phyloP scores from a whole-genome alignment of 768 basidiomycete genomes.

The Leccinum broughii region DNA sequence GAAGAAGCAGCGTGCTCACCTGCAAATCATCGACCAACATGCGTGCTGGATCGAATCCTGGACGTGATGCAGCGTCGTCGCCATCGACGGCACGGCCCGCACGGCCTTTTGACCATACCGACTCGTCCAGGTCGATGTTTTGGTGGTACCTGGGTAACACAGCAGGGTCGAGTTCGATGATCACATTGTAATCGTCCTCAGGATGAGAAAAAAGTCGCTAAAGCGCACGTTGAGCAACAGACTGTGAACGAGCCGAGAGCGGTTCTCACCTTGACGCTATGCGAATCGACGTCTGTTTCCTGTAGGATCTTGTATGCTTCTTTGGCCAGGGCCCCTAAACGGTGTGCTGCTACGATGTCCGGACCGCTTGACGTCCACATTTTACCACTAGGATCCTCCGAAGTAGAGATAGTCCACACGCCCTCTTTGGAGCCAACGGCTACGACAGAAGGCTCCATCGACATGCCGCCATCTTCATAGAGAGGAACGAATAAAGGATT shows the following conservation, averaged over 20 bases:
- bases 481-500: conserved; percentile 74
- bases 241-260: background rate
- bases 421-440: conserved; percentile 40
- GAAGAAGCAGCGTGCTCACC: conserved; percentile 42
- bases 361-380: conserved; percentile 77
- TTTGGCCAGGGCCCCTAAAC: conserved; percentile 70
- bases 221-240: conserved; percentile 1
- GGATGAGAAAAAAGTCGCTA: conserved; percentile 89
- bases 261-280: conserved; percentile 59
- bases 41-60: conserved; percentile 81
- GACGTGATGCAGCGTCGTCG: conserved; percentile 36
- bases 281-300: conserved; percentile 46
- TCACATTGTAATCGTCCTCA: conserved; percentile 79
- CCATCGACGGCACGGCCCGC: conserved; percentile 31
- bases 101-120: conserved; percentile 44
- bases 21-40: conserved; percentile 69
- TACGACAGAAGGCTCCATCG: conserved; percentile 15
- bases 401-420: conserved; percentile 81
- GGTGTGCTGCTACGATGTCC: conserved; percentile 67
- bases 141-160: conserved; percentile 75
- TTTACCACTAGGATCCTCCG: conserved; percentile 68
- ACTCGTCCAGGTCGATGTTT: conserved; percentile 54
- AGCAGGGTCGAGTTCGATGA: conserved; percentile 70
- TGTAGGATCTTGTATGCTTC: conserved; percentile 69
- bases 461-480: conserved; percentile 39